Evolutionary conservation across 129 eudicot species (phyloP), one percentile per base, ranked within the genome.

Genomic region (Tagetes erecta): DNA sequence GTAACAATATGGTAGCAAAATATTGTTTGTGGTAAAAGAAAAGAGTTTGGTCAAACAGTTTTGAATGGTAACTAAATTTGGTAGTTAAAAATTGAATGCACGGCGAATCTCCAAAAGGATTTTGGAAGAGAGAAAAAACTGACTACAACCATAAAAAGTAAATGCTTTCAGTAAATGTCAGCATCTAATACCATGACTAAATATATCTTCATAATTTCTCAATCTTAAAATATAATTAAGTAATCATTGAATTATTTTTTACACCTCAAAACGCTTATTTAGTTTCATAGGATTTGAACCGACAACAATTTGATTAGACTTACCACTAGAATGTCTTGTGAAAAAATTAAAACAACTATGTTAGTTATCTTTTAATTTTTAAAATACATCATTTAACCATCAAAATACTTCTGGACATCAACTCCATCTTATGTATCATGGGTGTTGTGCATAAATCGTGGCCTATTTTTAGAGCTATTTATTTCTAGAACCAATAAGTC

Each of bases 31-130:
- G 73, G 74, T 64, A 55, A 20, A 55, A 55, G 41, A 59, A 31
- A 72, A 79, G 64, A 45, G 65, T 42, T 79, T 42, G 68, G 78
- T 51, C 82, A 45, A 51, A 51, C 31, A 72, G 42, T 42, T 37
- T 64, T 79, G 62, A 79, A 79, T 79, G 78, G 74, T 72, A 64
- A 79, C 59, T 79, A 72, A 72, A 42, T 64, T 36, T 55, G 60
- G 49, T 79, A n/a, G 83, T 72, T 72, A 79, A 64, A 64, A 52
- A 65, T 52, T 72, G 68, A 79, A 79, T 79, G 74, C 81, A 31
- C 46, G 45, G 20, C 34, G 78, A 52, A 52, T 72, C 67, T 64
- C 40, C 78, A 65, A 52, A 64, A 37, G 52, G 68, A 72, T 71
- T 78, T 72, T 42, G 42, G 73, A 65, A 51, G 78, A 51, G 46